These are phyloP conservation scores for Podosphaera fusca DNA, from an alignment of 2,329 filamentous ascomycete genomes.

Conservation along the genomic window DNA sequence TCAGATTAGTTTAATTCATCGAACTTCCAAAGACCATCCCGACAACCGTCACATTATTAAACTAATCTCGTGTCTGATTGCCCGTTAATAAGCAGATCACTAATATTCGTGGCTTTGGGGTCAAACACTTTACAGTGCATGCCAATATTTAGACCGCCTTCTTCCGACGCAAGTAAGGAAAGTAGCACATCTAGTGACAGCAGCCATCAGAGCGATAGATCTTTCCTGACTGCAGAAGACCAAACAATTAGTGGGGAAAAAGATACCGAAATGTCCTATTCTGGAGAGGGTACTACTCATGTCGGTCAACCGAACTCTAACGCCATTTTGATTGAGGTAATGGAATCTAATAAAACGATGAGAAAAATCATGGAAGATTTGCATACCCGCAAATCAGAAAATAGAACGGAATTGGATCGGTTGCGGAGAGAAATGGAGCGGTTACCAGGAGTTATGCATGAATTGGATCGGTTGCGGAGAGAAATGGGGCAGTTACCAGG, in stretches of 20 bases:
- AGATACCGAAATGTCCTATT: neutral
- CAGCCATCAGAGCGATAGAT: neutral
- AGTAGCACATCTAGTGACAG: neutral
- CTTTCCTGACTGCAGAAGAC: neutral
- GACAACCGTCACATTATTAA: neutral
- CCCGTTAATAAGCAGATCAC: neutral
- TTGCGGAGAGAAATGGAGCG: no score
- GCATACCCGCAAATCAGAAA: no score
- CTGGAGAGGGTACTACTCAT: neutral
- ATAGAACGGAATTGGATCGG: no score
- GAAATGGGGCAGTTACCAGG: no score
- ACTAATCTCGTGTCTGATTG: neutral
- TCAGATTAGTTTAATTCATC: neutral
- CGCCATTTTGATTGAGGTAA: neutral
- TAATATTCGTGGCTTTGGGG: neutral
- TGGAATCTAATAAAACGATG: neutral
- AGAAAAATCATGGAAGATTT: neutral
- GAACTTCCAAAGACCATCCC: neutral
- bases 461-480: no score
- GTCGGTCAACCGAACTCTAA: neutral
- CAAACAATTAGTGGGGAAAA: neutral
- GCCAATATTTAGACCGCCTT: neutral
- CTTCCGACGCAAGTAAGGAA: neutral
- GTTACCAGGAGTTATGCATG: no score
- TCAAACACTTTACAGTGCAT: neutral